These are phyloP conservation scores for Terana coerulea DNA, from an alignment of 768 basidiomycete genomes.

Conservation along the genomic window DNA sequence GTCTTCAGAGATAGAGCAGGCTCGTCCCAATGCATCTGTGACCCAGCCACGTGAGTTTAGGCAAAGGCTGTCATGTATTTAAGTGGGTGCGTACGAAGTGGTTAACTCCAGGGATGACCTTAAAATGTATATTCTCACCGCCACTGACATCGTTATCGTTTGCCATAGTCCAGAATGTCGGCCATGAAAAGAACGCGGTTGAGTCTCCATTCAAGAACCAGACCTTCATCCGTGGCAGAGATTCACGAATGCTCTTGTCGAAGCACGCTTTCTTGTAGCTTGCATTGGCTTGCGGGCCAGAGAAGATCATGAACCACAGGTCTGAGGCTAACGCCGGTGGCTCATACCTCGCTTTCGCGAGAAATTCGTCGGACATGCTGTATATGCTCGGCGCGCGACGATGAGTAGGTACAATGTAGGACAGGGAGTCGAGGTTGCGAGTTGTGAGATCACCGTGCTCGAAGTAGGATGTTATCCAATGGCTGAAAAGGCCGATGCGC, in stretches of 20 bases:
- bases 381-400: slow-evolving; percentile 25
- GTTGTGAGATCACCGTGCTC: slow-evolving; percentile 28
- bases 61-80: background rate
- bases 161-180: slow-evolving; percentile 18
- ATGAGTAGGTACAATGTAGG: slow-evolving; percentile 22
- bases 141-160: slow-evolving; percentile 13
- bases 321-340: slow-evolving; percentile 18
- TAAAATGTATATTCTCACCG: slow-evolving; percentile 12
- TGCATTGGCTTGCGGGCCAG: slow-evolving; percentile 15
- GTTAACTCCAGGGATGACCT: slow-evolving; percentile 18
- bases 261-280: slow-evolving; percentile 21
- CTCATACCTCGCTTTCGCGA: slow-evolving; percentile 13
- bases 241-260: slow-evolving; percentile 3
- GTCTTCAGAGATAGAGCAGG: background rate
- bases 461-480: slow-evolving; percentile 32
- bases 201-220: background rate
- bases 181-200: background rate
- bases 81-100: slow-evolving; percentile 22
- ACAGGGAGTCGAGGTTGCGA: slow-evolving; percentile 22
- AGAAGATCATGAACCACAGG: slow-evolving; percentile 17
- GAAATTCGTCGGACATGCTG: slow-evolving; percentile 18
- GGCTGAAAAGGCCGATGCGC: slow-evolving; percentile 20
- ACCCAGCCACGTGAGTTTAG: background rate
- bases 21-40: slow-evolving; percentile 7
- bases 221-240: slow-evolving; percentile 9